Evolutionary conservation across 1,284 basidiomycete genomes (phyloP).

Genomic region (Melampsora abietis-canadensis): DNA sequence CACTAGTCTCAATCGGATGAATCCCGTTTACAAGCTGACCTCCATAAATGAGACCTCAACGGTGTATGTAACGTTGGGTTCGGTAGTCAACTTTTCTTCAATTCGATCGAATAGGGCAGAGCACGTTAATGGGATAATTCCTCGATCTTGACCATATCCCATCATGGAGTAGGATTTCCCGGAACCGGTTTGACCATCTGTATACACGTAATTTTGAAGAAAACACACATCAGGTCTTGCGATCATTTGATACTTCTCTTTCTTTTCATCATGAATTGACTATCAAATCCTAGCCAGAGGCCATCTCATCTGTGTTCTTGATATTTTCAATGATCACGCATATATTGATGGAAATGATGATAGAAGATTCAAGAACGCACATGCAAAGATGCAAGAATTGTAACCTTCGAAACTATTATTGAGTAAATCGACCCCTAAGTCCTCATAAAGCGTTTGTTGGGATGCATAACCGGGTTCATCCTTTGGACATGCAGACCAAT

Average conservation of each 20-base stretch:
- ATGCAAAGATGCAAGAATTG: slow-evolving; percentile 95
- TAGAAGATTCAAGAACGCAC: slow-evolving; percentile 61
- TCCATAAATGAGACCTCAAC: slow-evolving; percentile 98
- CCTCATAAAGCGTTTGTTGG: slow-evolving; percentile 88
- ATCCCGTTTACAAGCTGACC: slow-evolving; percentile 57
- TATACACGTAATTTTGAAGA: neutral
- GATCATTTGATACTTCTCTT: slow-evolving; percentile 26
- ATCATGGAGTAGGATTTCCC: slow-evolving; percentile 96
- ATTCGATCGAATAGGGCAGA: slow-evolving; percentile 85
- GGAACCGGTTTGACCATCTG: slow-evolving; percentile 83
- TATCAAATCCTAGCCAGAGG: too few relatives aligned
- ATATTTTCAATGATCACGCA: neutral
- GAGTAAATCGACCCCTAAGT: slow-evolving; percentile 87
- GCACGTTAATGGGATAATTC: slow-evolving; percentile 94
- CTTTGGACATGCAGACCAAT: slow-evolving; percentile 76
- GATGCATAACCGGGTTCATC: slow-evolving; percentile 84
- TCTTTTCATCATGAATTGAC: too few relatives aligned
- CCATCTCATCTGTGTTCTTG: too few relatives aligned
- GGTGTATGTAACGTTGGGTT: slow-evolving; percentile 72
- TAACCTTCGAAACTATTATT: slow-evolving; percentile 94
- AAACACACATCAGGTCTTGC: slow-evolving; percentile 29
- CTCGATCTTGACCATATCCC: slow-evolving; percentile 96
- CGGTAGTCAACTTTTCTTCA: slow-evolving; percentile 62
- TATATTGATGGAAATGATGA: slow-evolving; percentile 32
- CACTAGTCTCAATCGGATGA: neutral